A percentile compares a stretch with the other conserved stretches of the same genome.
Evolutionary conservation across 148 eudicot genomes (phyloP).

Genomic region (Cornus florida): DNA sequence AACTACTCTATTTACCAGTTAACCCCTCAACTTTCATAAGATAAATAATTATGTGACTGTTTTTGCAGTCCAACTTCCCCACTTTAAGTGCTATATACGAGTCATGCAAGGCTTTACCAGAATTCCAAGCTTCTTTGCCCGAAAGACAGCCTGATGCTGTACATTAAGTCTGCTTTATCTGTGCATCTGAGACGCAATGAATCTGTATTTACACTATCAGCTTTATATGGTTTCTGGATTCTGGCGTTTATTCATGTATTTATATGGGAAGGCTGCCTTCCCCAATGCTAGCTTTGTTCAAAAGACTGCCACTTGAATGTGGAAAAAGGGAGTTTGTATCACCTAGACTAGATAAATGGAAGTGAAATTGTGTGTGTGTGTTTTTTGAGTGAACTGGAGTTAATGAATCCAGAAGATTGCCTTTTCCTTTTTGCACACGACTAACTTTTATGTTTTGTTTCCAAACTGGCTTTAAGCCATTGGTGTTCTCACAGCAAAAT

Average conservation of each 20-base stretch:
- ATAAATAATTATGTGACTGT: background rate
- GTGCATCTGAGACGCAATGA: no score
- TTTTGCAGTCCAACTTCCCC: constrained; percentile 44
- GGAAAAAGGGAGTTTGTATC: background rate
- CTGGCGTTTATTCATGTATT: background rate
- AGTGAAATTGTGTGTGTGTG: no score
- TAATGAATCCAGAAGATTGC: no score
- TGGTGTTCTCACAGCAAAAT: no score
- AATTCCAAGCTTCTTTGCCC: constrained; percentile 40
- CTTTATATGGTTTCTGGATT: background rate
- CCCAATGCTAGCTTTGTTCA: background rate
- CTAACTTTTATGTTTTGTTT: no score
- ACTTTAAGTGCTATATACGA: constrained; percentile 30
- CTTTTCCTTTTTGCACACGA: no score
- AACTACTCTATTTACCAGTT: background rate
- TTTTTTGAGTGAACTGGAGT: no score
- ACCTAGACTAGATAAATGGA: background rate
- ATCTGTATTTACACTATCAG: no score
- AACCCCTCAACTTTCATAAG: background rate
- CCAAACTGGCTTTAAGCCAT: no score
- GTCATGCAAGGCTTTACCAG: constrained; percentile 38
- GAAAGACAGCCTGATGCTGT: constrained; percentile 43
- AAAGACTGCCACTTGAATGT: background rate
- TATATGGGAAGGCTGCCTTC: background rate
- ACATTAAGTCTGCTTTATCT: constrained; percentile 5